Base-by-base conservation (phyloP, 768 basidiomycete species). In the Omphalotus guepiniiformis region DNA sequence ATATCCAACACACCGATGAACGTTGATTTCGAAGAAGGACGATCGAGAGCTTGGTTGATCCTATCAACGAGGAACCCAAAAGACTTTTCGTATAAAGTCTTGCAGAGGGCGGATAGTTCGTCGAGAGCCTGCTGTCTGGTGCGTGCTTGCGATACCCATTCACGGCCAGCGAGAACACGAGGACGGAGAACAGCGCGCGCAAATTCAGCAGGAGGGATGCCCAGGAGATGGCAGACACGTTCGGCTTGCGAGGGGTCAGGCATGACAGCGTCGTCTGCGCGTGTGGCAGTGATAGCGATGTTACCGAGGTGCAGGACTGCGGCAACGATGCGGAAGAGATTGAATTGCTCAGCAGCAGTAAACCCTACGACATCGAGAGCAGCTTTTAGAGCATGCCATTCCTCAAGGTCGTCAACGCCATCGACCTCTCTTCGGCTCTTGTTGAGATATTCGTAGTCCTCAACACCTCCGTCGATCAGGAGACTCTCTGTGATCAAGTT, bases 1-100 rank as follows among this genome's bases (percentile, higher is more conserved):
- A 99, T 99, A 79, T 99, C 96, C 26, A 99, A 78, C 7, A 99
- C 96, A 35, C 96, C 96, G 51, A 99, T 98, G 65, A 97, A 99
- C 2, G 89, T 88, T 6, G 87, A 82, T 68, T 94, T 90, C 35
- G 86, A 86, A 2, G 89, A 86, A 2, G 95, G 95, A 3, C 95
- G 80, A 59, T 97, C 95, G 3, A 99, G 76, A 1, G 94, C 94
- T 23, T 82, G 81, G 63, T 99, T 99, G 64, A 99, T 90, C 28
- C 93, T 79, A 54, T 97, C 95, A 19, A 99, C 96, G 38, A 99
- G 78, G 12, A 82, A 76, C 19, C 93, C 91, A 58, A 99, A 98
- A 3, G 86, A 92, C 65, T 96, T 97, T 71, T 98, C 96, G 67
- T 98, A 99, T 12, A 98, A 71, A 1, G 89, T 93, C 72, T 98